Base-by-base conservation (phyloP, 2,329 filamentous ascomycete species). In the Aspergillus chevalieri region DNA sequence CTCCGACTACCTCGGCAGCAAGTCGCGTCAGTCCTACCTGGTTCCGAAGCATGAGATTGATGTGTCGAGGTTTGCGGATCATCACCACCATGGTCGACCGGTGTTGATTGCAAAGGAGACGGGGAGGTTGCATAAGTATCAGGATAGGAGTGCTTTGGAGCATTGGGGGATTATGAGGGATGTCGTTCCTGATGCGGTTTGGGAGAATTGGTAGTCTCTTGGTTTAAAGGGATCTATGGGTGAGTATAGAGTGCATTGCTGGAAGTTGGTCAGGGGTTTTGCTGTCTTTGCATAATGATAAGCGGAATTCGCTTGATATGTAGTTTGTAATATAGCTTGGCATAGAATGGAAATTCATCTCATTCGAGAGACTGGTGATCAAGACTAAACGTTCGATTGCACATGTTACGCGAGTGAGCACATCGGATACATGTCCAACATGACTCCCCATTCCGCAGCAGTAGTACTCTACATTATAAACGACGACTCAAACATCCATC, bases 81-180 rank as follows among this genome's bases (percentile, higher is more conserved):
- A 66, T 24, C 74, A 77, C 41, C 77, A 81, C 48, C 63, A 71
- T n/a, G 68, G 74, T 28, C 50, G 60, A 12, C 58, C 63, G 34
- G 52, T 63, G 66, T 71, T 69, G 62, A 60, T 49, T 70, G 72
- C 33, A 70, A 75, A 57, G 71, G 75, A 86, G 54, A 88, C 86
- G 21, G 75, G 75, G 6, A 78, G 82, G 60, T 74, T 96, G 61
- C 78, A 79, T 48, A 78, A 79, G 65, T 89, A 82, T 76, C 90
- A 95, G 65, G 78, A 83, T 61, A 76, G 81, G 62, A 89, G 87
- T 60, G 91, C 91, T 0, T 65, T 87, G 47, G 87, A 87, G 8
- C 93, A 98, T 72, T 98, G 93, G 93, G 75, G 73, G 41, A 85
- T 98, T 43, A 98, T 98, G 90, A 82, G 93, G 63, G 81, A 74